Evolutionary conservation across 768 basidiomycete genomes (phyloP), one percentile per base, ranked within the genome.

Genomic region (Calocera cornea): DNA sequence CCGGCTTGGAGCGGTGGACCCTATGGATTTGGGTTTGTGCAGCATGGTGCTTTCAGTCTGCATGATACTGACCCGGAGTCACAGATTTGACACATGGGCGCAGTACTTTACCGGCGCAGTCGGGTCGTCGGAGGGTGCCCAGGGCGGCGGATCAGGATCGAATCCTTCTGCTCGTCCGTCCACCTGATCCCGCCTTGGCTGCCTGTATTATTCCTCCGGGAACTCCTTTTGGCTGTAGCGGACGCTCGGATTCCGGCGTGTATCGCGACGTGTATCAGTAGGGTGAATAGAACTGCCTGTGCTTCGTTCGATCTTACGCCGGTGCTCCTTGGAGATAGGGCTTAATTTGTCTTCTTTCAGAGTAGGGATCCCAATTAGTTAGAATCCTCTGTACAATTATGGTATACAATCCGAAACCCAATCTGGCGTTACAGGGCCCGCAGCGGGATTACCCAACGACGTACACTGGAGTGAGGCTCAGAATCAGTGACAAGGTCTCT

Each of bases 21-120:
- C 54, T 60, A 60, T 27, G 54, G 54, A 60, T 60, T 60, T 19
- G 54, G 54, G 54, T 60, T 60, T 22, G 54, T 60, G 54, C 54
- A 60, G 31, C 54, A 11, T 29, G 11, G 10, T 33, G 31, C 27
- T 33, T 60, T 33, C 16, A 16, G 10, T 29, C 27, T 60, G 24
- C 54, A 27, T 27, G 16, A 16, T 27, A 10, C 54, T 60, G 54
- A 60, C 54, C 14, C 11, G 2, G 27, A 2, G 27, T 16, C 27
- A 2, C 54, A 60, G 54, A 8, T 60, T 60, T 60, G 54, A 60
- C 10, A 29, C 54, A 60, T 60, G 54, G 54, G 31, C 54, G 11
- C 54, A 60, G 54, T 60, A 60, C 19, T 60, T 60, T 19, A 60
- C 11, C 24, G 24, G 31, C 31, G 27, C 24, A 19, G 31, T 60